A percentile compares a stretch with the other conserved stretches of the same genome.
Conservation (phyloP, 1,284 basidiomycete genomes). For the Singerocomus rubriflavus region DNA sequence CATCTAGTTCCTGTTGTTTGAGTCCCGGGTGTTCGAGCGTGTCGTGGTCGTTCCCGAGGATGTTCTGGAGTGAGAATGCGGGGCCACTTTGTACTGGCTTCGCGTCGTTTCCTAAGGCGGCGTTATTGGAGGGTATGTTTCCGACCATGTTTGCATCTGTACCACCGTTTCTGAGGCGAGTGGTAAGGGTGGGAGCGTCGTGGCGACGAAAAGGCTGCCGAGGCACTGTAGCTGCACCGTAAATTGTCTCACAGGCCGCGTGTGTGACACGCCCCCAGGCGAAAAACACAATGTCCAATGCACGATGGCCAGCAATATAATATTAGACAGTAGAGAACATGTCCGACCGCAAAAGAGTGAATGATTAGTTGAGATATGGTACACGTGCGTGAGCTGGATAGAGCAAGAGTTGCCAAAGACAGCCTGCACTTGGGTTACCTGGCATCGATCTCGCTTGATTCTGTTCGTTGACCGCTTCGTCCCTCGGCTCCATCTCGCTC, state of each 20-base stretch:
- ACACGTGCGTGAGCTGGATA: slow-evolving; percentile 11
- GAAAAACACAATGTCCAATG: neutral
- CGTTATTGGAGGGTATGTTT: slow-evolving; percentile 18
- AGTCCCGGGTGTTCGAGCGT: slow-evolving; percentile 50
- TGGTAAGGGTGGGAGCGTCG: slow-evolving; percentile 2
- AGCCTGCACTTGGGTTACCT: slow-evolving; percentile 15
- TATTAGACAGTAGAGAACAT: neutral
- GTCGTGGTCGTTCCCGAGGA: slow-evolving; percentile 60
- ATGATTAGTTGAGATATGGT: slow-evolving; percentile 18
- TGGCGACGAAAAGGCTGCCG: slow-evolving; percentile 8
- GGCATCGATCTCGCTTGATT: slow-evolving; percentile 34
- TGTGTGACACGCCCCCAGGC: slow-evolving; percentile 19
- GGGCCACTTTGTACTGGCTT: slow-evolving; percentile 8
- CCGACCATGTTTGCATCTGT: slow-evolving; percentile 19
- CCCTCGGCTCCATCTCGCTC: slow-evolving; percentile 46
- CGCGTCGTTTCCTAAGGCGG: slow-evolving; percentile 7
- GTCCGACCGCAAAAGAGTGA: neutral
- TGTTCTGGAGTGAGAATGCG: slow-evolving; percentile 61
- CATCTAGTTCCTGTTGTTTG: slow-evolving; percentile 31
- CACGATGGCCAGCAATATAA: neutral
- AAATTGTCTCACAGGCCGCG: slow-evolving; percentile 26
- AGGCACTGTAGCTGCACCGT: slow-evolving; percentile 5
- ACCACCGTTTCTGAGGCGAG: neutral
- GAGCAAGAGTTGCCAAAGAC: neutral
- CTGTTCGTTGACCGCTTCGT: slow-evolving; percentile 43